Evolutionary conservation across 2,329 filamentous ascomycete genomes (phyloP).

Genomic region (Monosporascus sp.): DNA sequence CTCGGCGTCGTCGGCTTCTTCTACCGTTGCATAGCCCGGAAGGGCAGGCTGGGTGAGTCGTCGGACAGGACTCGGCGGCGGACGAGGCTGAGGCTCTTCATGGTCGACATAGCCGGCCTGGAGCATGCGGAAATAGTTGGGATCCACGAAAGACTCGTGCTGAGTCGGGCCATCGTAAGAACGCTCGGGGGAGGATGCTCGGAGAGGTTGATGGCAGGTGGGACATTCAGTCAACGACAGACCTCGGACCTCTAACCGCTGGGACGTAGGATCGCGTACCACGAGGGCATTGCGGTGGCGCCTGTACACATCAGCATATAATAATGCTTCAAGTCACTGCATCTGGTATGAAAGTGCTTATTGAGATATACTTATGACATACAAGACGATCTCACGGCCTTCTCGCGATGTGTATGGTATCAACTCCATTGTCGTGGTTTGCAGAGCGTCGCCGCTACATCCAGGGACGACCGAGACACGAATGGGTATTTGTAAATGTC

Average conservation of each 20-base stretch:
- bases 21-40: conserved; percentile 17
- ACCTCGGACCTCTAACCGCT: conserved; percentile 75
- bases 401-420: conserved; percentile 71
- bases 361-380: conserved; percentile 32
- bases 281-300: conserved; percentile 92
- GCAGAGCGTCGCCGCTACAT: neutral
- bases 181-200: conserved; percentile 42
- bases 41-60: conserved; percentile 44
- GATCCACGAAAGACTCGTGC: conserved; percentile 71
- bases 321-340: neutral
- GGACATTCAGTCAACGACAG: conserved; percentile 68
- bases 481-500: neutral
- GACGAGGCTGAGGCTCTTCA: conserved; percentile 35
- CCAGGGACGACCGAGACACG: conserved; percentile 1
- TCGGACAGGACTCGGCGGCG: conserved; percentile 48
- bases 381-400: conserved; percentile 76
- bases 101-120: conserved; percentile 45
- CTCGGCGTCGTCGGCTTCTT: conserved; percentile 33
- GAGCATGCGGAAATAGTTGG: conserved; percentile 94
- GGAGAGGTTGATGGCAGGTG: conserved; percentile 75
- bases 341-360: neutral
- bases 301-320: conserved; percentile 38
- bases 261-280: conserved; percentile 79
- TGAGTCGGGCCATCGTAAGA: conserved; percentile 41
- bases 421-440: conserved; percentile 50